Evolutionary conservation across 2,329 filamentous ascomycete genomes (phyloP).

Genomic region (Colletotrichum sp.): DNA sequence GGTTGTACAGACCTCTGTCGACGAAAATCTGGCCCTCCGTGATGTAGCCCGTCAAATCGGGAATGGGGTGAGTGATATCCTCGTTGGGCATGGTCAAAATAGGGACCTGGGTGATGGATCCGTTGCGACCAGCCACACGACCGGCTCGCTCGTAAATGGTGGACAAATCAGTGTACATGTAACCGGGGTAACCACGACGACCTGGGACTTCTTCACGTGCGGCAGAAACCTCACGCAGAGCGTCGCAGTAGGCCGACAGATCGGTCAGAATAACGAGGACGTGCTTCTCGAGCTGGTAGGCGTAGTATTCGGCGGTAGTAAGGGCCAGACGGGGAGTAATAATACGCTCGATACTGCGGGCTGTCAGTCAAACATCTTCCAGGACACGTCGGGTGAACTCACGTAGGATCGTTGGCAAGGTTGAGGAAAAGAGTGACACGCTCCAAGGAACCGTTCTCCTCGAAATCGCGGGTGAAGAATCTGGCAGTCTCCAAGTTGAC

Average conservation of each 20-base stretch:
- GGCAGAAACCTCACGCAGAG: slow-evolving; percentile 96
- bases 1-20: slow-evolving; percentile 92
- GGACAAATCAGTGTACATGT: slow-evolving; percentile 99
- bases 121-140: slow-evolving; percentile 95
- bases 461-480: slow-evolving; percentile 98
- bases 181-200: slow-evolving; percentile 99
- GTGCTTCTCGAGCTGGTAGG: slow-evolving; percentile 99
- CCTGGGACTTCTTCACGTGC: slow-evolving; percentile 98
- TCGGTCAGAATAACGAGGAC: slow-evolving; percentile 98
- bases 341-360: slow-evolving; percentile 90
- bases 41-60: slow-evolving; percentile 98
- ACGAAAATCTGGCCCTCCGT: slow-evolving; percentile 99
- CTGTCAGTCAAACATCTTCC: slow-evolving; percentile 11
- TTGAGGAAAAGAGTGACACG: slow-evolving; percentile 97
- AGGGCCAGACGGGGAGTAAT: slow-evolving; percentile 98
- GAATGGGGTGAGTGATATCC: slow-evolving; percentile 98
- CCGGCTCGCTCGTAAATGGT: slow-evolving; percentile 99
- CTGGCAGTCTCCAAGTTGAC: slow-evolving; percentile 98
- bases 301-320: slow-evolving; percentile 99
- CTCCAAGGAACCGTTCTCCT: slow-evolving; percentile 99
- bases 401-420: slow-evolving; percentile 98
- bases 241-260: slow-evolving; percentile 97
- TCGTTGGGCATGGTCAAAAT: slow-evolving; percentile 99
- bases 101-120: slow-evolving; percentile 98
- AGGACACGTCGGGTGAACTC: slow-evolving; percentile 40